Percentiles rank a stretch among this genome's conserved stretches.
Evolutionary conservation across 306 rosid species (phyloP).

Genomic region (Malus fusca): DNA sequence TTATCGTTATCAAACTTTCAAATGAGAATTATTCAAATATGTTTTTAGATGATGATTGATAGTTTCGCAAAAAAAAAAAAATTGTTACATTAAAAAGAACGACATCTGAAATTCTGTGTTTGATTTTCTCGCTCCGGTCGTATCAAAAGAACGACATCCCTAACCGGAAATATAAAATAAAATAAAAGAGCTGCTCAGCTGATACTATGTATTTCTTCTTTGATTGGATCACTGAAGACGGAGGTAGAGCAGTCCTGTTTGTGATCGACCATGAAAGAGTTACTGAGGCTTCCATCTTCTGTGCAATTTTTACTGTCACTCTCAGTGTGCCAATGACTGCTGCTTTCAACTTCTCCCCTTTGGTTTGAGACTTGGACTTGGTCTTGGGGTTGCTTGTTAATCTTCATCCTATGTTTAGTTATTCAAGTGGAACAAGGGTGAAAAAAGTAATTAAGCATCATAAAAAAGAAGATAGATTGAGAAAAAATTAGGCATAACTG

Average conservation of each 20-base stretch:
- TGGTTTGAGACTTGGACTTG: background rate
- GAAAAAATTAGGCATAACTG: too few relatives aligned
- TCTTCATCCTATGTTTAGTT: background rate
- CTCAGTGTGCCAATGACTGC: background rate
- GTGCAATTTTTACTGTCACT: background rate
- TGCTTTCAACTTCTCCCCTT: background rate
- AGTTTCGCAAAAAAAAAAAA: background rate
- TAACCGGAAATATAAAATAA: too few relatives aligned
- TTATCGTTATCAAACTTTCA: too few relatives aligned
- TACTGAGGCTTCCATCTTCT: background rate
- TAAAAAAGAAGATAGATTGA: background rate
- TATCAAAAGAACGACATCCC: too few relatives aligned
- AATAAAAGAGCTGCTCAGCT: too few relatives aligned
- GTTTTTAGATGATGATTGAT: background rate
- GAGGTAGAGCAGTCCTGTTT: background rate
- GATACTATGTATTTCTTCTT: background rate
- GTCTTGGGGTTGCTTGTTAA: background rate
- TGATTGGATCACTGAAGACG: background rate
- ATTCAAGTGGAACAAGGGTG: background rate
- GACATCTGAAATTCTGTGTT: too few relatives aligned
- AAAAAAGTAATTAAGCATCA: background rate
- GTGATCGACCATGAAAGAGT: background rate
- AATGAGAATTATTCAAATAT: background rate
- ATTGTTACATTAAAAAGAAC: background rate
- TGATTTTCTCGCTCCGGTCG: accelerated